phyloP scores from a whole-genome alignment of 768 basidiomycete genomes.

The Leccinum fibrillosum region DNA sequence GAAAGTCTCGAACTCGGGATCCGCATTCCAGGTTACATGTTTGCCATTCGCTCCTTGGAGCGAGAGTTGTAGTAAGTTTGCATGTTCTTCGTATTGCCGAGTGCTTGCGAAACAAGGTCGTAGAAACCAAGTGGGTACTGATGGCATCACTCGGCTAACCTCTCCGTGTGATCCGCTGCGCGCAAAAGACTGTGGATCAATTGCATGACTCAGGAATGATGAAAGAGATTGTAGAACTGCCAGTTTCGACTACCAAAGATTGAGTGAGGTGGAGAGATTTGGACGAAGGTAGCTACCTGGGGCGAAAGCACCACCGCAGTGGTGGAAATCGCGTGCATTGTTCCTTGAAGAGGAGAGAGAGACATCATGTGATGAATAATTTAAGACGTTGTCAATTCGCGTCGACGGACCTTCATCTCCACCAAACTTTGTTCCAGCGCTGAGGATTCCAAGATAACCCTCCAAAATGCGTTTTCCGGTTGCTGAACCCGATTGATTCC shows the following conservation, averaged over 20 bases:
- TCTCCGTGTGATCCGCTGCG: constrained; percentile 13
- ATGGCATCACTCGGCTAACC: constrained; percentile 7
- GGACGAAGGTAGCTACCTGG: constrained; percentile 39
- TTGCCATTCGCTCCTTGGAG: constrained; percentile 9
- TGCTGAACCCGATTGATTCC: constrained; percentile 50
- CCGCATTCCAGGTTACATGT: constrained; percentile 26
- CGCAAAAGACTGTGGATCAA: constrained; percentile 25
- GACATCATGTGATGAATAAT: neutral
- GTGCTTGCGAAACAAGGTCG: constrained; percentile 51
- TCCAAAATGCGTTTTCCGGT: constrained; percentile 68
- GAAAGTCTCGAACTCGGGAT: constrained; percentile 21
- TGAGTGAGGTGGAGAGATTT: neutral
- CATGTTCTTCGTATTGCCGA: constrained; percentile 54
- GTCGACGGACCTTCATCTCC: constrained; percentile 47
- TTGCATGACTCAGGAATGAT: constrained; percentile 56
- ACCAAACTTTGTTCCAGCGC: constrained; percentile 60
- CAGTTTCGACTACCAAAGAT: constrained; percentile 61
- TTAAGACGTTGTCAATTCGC: neutral
- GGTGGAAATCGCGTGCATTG: constrained; percentile 50
- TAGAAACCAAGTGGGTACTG: constrained; percentile 62
- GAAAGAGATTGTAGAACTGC: constrained; percentile 71
- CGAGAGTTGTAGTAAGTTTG: constrained; percentile 39
- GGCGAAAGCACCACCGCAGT: constrained; percentile 64
- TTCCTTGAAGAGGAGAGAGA: constrained; percentile 15
- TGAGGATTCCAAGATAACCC: constrained; percentile 79